Evolutionary conservation across 495 filamentous ascomycete genomes (phyloP), one percentile per base, ranked within the genome.

Genomic region (Neurospora tetrasperma): DNA sequence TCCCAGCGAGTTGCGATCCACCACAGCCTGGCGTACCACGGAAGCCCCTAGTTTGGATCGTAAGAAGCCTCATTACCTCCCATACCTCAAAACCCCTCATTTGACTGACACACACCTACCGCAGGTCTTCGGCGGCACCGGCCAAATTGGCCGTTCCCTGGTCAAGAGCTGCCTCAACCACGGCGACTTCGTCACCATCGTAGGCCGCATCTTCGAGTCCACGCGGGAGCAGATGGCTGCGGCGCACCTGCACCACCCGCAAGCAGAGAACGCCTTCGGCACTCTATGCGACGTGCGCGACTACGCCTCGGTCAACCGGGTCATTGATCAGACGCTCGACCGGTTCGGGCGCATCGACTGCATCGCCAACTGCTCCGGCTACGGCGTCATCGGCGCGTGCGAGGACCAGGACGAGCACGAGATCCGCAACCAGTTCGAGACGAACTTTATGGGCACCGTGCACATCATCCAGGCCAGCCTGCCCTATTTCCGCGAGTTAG

Each of bases 361-460:
- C 70, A 91, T 99, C 69, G 94, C 89, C 76, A 99, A 99, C 79
- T 97, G 92, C 81, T 91, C 91, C 41, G 92, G 92, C 42, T 96
- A 96, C 83, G 96, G 95, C 69, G 93, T 99, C 42, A 97, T 98
- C 75, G 95, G 93, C 40, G 91, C 95, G 3, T 97, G 94, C 82
- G 96, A 99, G 82, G 96, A 98, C 83, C 96, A 98, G 82, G 93
- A 97, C 82, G 93, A 96, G 77, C 90, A 92, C 80, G 95, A 98
- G 76, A 90, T 99, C 74, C 91, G 93, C 73, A 96, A 95, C 79
- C 95, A 98, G 80, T 98, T 98, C 82, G 92, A 95, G 82, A 98
- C 94, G 41, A 99, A 99, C 80, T 96, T 97, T 83, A 93, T 94
- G 81, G 96, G 96, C 71, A 95, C 93, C 0, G 79, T 98, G 73